Evolutionary conservation across 2,329 filamentous ascomycete species (phyloP).

Genomic region (Colletotrichum liriopes): DNA sequence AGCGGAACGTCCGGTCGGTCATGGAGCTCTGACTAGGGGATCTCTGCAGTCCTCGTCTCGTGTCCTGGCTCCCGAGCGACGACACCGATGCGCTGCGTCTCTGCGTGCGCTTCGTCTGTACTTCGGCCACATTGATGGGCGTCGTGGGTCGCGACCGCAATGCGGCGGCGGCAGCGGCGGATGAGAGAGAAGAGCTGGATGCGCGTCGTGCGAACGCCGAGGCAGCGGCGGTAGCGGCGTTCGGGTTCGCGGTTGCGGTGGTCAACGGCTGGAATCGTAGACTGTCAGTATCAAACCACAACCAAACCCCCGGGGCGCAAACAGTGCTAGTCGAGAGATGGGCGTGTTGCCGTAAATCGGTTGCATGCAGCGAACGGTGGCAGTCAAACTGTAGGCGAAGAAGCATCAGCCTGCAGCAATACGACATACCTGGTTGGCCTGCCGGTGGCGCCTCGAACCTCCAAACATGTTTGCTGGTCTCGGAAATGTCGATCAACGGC

Average conservation of each 20-base stretch:
- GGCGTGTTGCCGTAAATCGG: background rate
- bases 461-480: slow-evolving; percentile 63
- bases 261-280: slow-evolving; percentile 70
- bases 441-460: slow-evolving; percentile 65
- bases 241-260: slow-evolving; percentile 76
- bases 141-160: slow-evolving; percentile 83
- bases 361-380: background rate
- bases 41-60: slow-evolving; percentile 70
- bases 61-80: slow-evolving; percentile 70
- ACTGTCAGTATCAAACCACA: slow-evolving; percentile 41
- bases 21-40: slow-evolving; percentile 84
- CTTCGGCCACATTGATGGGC: slow-evolving; percentile 84
- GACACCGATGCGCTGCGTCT: slow-evolving; percentile 81
- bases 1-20: slow-evolving; percentile 90
- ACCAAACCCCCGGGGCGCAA: background rate
- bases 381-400: background rate
- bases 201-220: slow-evolving; percentile 83
- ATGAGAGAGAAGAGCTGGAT: slow-evolving; percentile 79
- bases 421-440: slow-evolving; percentile 61
- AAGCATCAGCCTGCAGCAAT: slow-evolving; percentile 1
- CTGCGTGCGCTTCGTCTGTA: slow-evolving; percentile 89
- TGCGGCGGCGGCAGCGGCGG: slow-evolving; percentile 89
- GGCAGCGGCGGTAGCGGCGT: slow-evolving; percentile 84
- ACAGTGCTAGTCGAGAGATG: background rate
- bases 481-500: slow-evolving; percentile 38